A percentile compares a stretch with the other conserved stretches of the same genome.
phyloP scores from a whole-genome alignment of 495 filamentous ascomycete genomes.

The Aspergillus funiculosus region DNA sequence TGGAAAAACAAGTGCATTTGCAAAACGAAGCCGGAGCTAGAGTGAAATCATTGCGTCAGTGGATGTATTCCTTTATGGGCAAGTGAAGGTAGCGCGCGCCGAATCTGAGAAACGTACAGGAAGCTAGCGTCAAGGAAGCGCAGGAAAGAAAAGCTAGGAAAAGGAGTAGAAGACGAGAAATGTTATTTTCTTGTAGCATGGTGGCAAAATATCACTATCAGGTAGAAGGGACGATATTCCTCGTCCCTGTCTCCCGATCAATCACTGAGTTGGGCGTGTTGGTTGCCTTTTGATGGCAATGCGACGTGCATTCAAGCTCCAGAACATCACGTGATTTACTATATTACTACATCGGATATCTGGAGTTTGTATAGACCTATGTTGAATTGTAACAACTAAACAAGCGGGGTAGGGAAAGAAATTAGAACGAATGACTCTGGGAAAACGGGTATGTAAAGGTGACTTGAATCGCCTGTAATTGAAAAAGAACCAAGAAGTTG shows the following conservation, averaged over 20 bases:
- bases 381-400: not conserved
- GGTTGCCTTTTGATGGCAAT: not conserved
- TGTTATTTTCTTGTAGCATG: slow-evolving; percentile 12
- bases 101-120: slow-evolving; percentile 19
- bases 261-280: not conserved
- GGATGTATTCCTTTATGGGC: not conserved
- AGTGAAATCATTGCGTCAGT: slow-evolving; percentile 12
- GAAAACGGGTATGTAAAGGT: too few relatives aligned
- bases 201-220: not conserved
- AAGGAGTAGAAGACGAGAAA: slow-evolving; percentile 18
- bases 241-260: not conserved
- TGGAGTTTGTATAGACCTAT: not conserved
- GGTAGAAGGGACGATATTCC: not conserved
- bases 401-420: not conserved
- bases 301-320: not conserved
- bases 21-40: slow-evolving; percentile 76
- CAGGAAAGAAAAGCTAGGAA: slow-evolving; percentile 22
- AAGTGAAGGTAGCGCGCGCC: not conserved
- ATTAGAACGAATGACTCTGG: too few relatives aligned
- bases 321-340: not conserved
- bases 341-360: not conserved
- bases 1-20: slow-evolving; percentile 94
- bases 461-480: too few relatives aligned
- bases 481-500: too few relatives aligned
- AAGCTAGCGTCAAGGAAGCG: slow-evolving; percentile 26